Conservation (phyloP, 2,329 filamentous ascomycete genomes). For the Pyrenochaeta sp. region DNA sequence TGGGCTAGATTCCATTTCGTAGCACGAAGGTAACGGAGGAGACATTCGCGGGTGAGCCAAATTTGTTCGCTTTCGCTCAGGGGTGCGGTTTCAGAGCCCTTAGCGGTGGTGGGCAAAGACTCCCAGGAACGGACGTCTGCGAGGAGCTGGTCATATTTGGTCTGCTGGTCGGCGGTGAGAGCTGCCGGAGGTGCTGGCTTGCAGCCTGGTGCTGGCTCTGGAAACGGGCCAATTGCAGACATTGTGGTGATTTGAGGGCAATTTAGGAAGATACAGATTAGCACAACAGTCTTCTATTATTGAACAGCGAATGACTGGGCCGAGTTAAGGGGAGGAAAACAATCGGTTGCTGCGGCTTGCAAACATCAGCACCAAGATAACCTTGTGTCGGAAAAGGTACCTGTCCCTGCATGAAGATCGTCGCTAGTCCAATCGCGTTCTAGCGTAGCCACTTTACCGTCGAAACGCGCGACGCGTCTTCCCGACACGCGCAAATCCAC, state of each 20-base stretch:
- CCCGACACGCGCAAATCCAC: conserved; percentile 18
- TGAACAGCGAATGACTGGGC: not conserved
- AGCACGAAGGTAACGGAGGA: conserved; percentile 90
- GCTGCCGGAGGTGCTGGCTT: conserved; percentile 64
- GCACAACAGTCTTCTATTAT: not conserved
- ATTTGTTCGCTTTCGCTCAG: conserved; percentile 81
- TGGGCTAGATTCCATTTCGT: conserved; percentile 84
- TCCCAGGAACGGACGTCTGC: conserved; percentile 74
- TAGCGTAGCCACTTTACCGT: conserved; percentile 29
- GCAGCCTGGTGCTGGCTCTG: conserved; percentile 55
- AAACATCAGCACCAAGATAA: conserved; percentile 13
- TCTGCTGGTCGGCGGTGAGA: conserved; percentile 77
- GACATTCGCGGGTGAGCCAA: conserved; percentile 91
- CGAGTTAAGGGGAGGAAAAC: no score
- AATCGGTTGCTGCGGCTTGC: no score
- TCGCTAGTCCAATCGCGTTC: conserved; percentile 21
- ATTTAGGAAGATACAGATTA: not conserved
- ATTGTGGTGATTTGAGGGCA: conserved; percentile 12
- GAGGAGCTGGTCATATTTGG: conserved; percentile 83
- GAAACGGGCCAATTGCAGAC: conserved; percentile 43
- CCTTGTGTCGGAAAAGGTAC: conserved; percentile 19
- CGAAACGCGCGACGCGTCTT: conserved; percentile 43
- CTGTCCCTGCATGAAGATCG: conserved; percentile 22
- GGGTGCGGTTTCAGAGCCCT: conserved; percentile 64
- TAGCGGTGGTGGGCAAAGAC: conserved; percentile 70